A percentile compares a stretch with the other conserved stretches of the same genome.
These are phyloP conservation scores for Leishmania amazonensis DNA, from an alignment of 208 protist species.

Conservation along the genomic window DNA sequence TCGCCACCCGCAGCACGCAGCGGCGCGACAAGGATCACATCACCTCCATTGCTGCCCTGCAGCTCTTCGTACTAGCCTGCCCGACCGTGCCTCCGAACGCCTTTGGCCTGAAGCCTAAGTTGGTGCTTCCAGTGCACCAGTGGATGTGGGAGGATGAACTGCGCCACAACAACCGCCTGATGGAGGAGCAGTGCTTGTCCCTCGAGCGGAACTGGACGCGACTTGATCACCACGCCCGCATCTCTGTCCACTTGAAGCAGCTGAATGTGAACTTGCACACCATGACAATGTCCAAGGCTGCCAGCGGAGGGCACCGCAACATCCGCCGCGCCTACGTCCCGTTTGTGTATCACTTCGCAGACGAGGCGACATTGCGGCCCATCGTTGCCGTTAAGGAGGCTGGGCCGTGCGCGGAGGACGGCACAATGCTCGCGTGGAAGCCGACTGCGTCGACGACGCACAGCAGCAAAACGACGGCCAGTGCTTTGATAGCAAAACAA, in stretches of 20 bases:
- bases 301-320: conserved; percentile 50
- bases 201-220: conserved; percentile 60
- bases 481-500: background rate
- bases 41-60: conserved; percentile 78
- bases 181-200: conserved; percentile 72
- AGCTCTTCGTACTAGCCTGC: conserved; percentile 73
- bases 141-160: conserved; percentile 92
- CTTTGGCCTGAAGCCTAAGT: conserved; percentile 75
- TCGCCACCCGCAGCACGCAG: conserved; percentile 53
- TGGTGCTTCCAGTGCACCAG: conserved; percentile 81
- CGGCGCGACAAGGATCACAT: conserved; percentile 85
- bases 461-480: background rate
- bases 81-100: conserved; percentile 70
- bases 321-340: conserved; percentile 73
- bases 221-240: conserved; percentile 32
- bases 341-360: conserved; percentile 84
- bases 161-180: conserved; percentile 65
- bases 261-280: conserved; percentile 61
- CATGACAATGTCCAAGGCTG: conserved; percentile 69
- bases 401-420: conserved; percentile 37
- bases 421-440: conserved; percentile 25
- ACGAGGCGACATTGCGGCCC: conserved; percentile 58
- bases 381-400: conserved; percentile 59
- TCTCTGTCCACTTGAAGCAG: conserved; percentile 56
- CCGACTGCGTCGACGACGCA: conserved; percentile 2